A percentile compares a stretch with the other conserved stretches of the same genome.
Evolutionary conservation across 495 filamentous ascomycete species (phyloP).

Genomic region (Cercophora newfieldiana): DNA sequence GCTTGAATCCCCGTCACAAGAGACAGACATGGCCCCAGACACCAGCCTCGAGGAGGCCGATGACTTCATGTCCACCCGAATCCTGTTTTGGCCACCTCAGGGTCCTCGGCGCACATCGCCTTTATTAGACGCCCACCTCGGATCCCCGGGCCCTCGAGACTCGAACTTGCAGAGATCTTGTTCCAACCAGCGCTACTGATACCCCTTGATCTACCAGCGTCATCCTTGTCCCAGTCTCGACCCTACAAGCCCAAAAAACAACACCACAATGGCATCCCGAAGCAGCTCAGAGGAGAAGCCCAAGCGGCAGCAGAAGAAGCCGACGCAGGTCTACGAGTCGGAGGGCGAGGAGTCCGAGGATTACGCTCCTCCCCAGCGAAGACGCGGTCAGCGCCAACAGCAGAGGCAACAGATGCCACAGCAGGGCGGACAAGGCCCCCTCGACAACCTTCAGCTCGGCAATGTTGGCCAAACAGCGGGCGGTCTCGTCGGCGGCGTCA

Average conservation of each 20-base stretch:
- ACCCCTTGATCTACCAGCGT: neutral
- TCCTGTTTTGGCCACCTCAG: slow-evolving; percentile 25
- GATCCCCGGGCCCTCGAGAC: slow-evolving; percentile 8
- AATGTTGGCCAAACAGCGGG: slow-evolving; percentile 66
- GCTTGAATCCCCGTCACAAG: neutral
- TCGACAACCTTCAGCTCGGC: slow-evolving; percentile 61
- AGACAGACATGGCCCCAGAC: neutral
- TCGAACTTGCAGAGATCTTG: slow-evolving; percentile 7
- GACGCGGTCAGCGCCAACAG: slow-evolving; percentile 42
- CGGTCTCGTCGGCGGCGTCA: slow-evolving; percentile 57
- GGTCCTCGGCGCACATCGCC: slow-evolving; percentile 9
- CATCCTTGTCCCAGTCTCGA: neutral
- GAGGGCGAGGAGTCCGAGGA: slow-evolving; percentile 45
- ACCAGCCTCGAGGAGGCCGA: slow-evolving; percentile 4
- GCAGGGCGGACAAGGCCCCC: slow-evolving; percentile 50
- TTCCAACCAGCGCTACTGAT: neutral
- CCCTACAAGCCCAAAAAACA: slow-evolving; percentile 5
- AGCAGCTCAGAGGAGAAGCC: slow-evolving; percentile 37
- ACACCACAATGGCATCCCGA: slow-evolving; percentile 35
- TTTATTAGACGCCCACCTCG: slow-evolving; percentile 24
- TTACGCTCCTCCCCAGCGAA: slow-evolving; percentile 34
- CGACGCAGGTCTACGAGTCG: slow-evolving; percentile 39
- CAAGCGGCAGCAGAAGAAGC: slow-evolving; percentile 33
- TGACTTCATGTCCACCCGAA: slow-evolving; percentile 30
- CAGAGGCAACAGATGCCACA: too few species aligned